Evolutionary conservation across 495 filamentous ascomycete genomes (phyloP), one percentile per base, ranked within the genome.

Genomic region (Penicillium manginii): DNA sequence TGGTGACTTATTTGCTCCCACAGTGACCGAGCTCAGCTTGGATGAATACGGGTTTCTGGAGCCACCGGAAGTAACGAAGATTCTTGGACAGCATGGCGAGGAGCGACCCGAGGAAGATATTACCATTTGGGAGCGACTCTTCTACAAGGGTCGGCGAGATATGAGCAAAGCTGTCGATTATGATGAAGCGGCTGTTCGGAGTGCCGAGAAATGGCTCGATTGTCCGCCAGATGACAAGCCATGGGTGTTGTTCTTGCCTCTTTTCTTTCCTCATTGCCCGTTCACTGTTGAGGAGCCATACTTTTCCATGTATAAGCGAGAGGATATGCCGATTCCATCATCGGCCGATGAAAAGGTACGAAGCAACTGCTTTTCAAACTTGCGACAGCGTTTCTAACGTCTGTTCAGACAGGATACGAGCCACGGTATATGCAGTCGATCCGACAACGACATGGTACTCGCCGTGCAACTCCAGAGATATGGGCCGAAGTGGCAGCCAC

Each of bases 271-370:
- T 17, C 67, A 70, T 58, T 70, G 64, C 17, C 67, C 67, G 11
- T 70, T 70, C 46, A 65, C 67, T n/a, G 64, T 70, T 4, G 67
- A 70, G 29, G 64, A 67, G 57, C 64, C 67, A 3, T 70, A 65
- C 39, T 70, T 70, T 52, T 62, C 59, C 1, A 62, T 67, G 59
- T 70, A 70, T 37, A 53, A 65, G 12, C 55, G 64, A 22, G 19
- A 46, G 5, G 42, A 50, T 1, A 65, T 67, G 57, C 42, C 61
- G n/a, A 35, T 3, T 11, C 52, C 59, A 11, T 47, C 52, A 22
- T 58, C 59, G 17, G 52, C 45, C 18, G 56, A 52, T 12, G 21
- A 61, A 11, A 67, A 65, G 47, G 49, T 35, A 51, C 3, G 15
- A 2, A 3, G 15, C 5, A 10, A 3, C 35, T 37, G 1, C 0